Percentiles rank a stretch among this genome's conserved stretches.
These are phyloP conservation scores for Lolium rigidum DNA, from an alignment of 176 grass and related monocot genomes.

Conservation along the genomic window DNA sequence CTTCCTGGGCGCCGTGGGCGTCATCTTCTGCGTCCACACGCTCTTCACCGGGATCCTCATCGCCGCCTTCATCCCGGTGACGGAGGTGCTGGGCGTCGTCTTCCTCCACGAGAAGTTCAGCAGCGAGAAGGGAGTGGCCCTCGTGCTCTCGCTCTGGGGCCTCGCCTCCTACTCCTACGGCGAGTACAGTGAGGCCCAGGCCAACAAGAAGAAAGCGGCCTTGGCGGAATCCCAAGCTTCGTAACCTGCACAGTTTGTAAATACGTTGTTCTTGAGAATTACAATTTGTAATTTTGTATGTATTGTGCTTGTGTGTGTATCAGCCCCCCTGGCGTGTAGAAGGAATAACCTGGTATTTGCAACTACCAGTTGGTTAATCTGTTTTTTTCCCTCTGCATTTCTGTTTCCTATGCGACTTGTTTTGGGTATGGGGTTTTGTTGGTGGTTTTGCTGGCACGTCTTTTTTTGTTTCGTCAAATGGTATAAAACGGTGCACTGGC, in stretches of 20 bases:
- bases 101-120: conserved; percentile 73
- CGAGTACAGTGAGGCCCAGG: conserved; percentile 51
- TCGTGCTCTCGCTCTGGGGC: conserved; percentile 76
- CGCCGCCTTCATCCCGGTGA: conserved; percentile 66
- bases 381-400: no score
- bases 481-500: no score
- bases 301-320: no score
- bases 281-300: no score
- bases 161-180: conserved; percentile 80
- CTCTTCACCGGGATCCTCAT: conserved; percentile 73
- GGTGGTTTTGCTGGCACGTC: no score
- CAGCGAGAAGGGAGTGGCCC: conserved; percentile 68
- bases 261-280: no score
- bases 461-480: no score
- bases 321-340: no score
- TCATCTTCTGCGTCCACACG: conserved; percentile 77
- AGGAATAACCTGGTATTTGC: no score
- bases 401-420: no score
- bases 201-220: conserved; percentile 35
- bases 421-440: no score
- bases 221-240: neutral
- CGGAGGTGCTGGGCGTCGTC: conserved; percentile 60
- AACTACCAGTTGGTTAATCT: no score
- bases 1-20: conserved; percentile 71
- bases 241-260: neutral